Evolutionary conservation across 2,329 filamentous ascomycete genomes (phyloP).

Genomic region (Botrytis elliptica): DNA sequence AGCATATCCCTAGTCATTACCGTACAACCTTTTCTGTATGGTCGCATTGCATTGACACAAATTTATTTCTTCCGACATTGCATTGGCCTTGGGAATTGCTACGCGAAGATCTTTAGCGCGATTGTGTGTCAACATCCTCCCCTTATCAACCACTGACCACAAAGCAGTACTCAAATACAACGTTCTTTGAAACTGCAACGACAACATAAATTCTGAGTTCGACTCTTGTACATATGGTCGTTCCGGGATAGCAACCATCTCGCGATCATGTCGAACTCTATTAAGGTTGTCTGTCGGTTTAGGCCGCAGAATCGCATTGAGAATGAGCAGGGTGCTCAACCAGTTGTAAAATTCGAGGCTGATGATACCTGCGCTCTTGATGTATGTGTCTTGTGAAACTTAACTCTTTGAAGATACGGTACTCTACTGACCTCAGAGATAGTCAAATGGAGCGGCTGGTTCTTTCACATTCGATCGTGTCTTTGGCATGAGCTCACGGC

Average conservation of each 20-base stretch:
- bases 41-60: slow-evolving; percentile 26
- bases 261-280: slow-evolving; percentile 51
- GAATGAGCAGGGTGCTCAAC: slow-evolving; percentile 83
- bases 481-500: slow-evolving; percentile 89
- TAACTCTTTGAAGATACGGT: neutral
- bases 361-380: slow-evolving; percentile 86
- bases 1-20: slow-evolving; percentile 24
- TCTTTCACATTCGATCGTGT: slow-evolving; percentile 97
- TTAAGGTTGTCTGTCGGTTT: slow-evolving; percentile 95
- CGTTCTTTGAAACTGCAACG: slow-evolving; percentile 8
- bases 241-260: slow-evolving; percentile 32
- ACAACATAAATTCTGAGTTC: slow-evolving; percentile 19
- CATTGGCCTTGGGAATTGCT: slow-evolving; percentile 15
- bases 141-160: slow-evolving; percentile 28
- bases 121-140: slow-evolving; percentile 36
- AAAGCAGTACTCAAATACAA: slow-evolving; percentile 25
- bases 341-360: slow-evolving; percentile 84
- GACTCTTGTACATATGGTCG: slow-evolving; percentile 36
- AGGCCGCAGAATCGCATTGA: slow-evolving; percentile 96
- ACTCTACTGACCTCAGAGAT: slow-evolving; percentile 37
- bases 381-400: slow-evolving; percentile 53
- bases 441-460: slow-evolving; percentile 81
- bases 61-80: slow-evolving; percentile 22
- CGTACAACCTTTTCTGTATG: neutral
- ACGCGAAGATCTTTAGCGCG: slow-evolving; percentile 32